Evolutionary conservation across 2,329 filamentous ascomycete genomes (phyloP), one percentile per base, ranked within the genome.

Genomic region (Sporothrix schenckii): DNA sequence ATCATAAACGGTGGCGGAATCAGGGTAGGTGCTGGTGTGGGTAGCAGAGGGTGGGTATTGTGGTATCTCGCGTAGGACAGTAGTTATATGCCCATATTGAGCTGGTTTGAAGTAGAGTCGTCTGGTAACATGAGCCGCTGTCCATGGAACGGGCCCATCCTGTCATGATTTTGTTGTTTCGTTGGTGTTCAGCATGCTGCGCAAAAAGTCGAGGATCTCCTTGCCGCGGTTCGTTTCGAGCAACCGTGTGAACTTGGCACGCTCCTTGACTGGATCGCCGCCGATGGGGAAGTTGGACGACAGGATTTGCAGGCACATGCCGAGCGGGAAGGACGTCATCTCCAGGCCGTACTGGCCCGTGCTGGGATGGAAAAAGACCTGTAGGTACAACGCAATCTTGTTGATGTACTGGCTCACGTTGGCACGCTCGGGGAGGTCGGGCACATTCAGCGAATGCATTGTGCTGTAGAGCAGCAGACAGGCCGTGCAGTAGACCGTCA

Each of bases 401-500:
- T 54, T 53, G 34, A 75, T 66, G 61, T 74, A 73, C 14, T 39
- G 50, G 61, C 60, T 47, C 24, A 71, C 39, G 19, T 63, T 66
- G 47, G 68, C 24, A 16, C 69, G 72, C 9, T 47, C 13, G n/a
- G 74, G 71, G 1, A 72, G 63, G 58, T 72, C 30, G 56, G 67
- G 44, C 19, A 71, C 34, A 56, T 19, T 41, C n/a, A 74, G 69
- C 5, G 58, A 14, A 21, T 58, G 66, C 66, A 75, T 72, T 16
- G 69, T 68, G 66, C 49, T 72, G 68, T 74, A 75, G n/a, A 76
- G 71, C n/a, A 74, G 56, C 16, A 76, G 50, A 7, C 71, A 74
- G 24, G 60, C 66, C 19, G 73, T 68, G 67, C 71, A 72, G 60
- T 70, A 75, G 30, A 74, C 61, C 16, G 68, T 52, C 73, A 74